phyloP scores from a whole-genome alignment of 371 early-diverging fungal species.

The Mortierella sp. region DNA sequence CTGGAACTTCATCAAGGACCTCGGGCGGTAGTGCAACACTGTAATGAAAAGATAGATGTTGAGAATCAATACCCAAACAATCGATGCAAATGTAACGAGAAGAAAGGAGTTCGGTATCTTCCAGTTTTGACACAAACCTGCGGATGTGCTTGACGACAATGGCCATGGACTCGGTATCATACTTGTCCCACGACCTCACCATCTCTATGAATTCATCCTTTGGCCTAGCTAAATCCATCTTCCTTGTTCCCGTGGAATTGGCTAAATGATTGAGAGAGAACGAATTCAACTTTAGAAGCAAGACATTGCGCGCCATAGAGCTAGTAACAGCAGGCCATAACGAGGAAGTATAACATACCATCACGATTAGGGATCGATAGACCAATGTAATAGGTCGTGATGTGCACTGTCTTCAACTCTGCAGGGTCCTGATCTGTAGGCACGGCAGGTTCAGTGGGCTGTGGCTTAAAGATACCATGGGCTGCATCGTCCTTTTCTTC shows the following conservation, averaged over 20 bases:
- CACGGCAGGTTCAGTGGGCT: conserved; percentile 33
- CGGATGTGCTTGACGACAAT: conserved; percentile 77
- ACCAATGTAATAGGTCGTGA: conserved; percentile 93
- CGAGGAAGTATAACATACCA: conserved; percentile 46
- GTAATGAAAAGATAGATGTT: background rate
- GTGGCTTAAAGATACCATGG: conserved; percentile 64
- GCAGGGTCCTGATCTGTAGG: conserved; percentile 49
- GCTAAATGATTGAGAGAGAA: conserved; percentile 27
- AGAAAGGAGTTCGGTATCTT: too few relatives aligned
- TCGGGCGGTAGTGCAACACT: conserved; percentile 60
- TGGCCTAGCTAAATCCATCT: conserved; percentile 82
- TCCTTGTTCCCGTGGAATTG: conserved; percentile 59
- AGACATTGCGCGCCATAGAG: too few relatives aligned
- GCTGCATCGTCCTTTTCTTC: conserved; percentile 74
- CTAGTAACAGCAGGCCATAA: too few relatives aligned
- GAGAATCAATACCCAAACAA: too few relatives aligned
- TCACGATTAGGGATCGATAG: conserved; percentile 69
- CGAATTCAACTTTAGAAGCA: too few relatives aligned
- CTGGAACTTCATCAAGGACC: conserved; percentile 50
- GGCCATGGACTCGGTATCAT: conserved; percentile 74
- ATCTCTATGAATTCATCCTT: conserved; percentile 83
- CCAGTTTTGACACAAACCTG: too few relatives aligned
- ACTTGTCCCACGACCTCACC: conserved; percentile 84
- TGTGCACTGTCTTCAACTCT: conserved; percentile 61
- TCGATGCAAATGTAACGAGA: too few relatives aligned